These are phyloP conservation scores for Tolypocladium paradoxum DNA, from an alignment of 2,329 filamentous ascomycete genomes.

Conservation along the genomic window DNA sequence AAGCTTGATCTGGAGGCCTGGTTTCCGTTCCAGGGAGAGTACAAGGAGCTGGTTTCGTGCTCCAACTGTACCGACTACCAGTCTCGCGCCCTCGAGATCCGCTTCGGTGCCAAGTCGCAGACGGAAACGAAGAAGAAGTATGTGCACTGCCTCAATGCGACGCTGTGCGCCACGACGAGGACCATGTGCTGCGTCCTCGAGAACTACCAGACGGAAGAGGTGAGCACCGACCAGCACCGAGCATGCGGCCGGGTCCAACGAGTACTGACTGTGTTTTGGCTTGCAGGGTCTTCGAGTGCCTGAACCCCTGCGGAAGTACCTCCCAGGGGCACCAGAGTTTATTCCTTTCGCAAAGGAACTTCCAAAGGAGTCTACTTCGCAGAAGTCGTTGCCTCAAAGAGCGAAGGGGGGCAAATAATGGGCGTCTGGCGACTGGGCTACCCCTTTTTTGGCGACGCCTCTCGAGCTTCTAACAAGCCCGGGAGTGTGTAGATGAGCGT, in stretches of 20 bases:
- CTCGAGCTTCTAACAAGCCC: neutral
- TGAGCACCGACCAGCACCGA: slow-evolving; percentile 26
- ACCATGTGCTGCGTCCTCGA: slow-evolving; percentile 91
- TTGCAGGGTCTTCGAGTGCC: slow-evolving; percentile 65
- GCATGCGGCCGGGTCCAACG: neutral
- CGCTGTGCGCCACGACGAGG: slow-evolving; percentile 80
- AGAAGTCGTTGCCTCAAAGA: slow-evolving; percentile 17
- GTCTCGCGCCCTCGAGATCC: slow-evolving; percentile 83
- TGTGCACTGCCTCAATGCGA: slow-evolving; percentile 86
- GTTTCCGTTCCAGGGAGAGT: slow-evolving; percentile 94
- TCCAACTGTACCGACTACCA: slow-evolving; percentile 99
- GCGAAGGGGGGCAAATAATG: slow-evolving; percentile 19
- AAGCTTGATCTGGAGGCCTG: slow-evolving; percentile 95
- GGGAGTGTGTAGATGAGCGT: neutral
- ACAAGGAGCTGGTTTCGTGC: slow-evolving; percentile 96
- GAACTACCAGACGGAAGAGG: slow-evolving; percentile 89
- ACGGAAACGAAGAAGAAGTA: slow-evolving; percentile 81
- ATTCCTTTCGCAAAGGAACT: slow-evolving; percentile 80
- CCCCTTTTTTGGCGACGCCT: neutral
- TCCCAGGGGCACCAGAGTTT: slow-evolving; percentile 82
- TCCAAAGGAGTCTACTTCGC: slow-evolving; percentile 49
- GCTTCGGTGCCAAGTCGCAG: slow-evolving; percentile 79
- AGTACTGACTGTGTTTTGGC: neutral
- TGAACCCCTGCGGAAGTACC: slow-evolving; percentile 75
- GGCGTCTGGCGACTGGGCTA: neutral